phyloP scores from a whole-genome alignment of 352 stramenopile genomes.

The Phytophthora chlamydospora region DNA sequence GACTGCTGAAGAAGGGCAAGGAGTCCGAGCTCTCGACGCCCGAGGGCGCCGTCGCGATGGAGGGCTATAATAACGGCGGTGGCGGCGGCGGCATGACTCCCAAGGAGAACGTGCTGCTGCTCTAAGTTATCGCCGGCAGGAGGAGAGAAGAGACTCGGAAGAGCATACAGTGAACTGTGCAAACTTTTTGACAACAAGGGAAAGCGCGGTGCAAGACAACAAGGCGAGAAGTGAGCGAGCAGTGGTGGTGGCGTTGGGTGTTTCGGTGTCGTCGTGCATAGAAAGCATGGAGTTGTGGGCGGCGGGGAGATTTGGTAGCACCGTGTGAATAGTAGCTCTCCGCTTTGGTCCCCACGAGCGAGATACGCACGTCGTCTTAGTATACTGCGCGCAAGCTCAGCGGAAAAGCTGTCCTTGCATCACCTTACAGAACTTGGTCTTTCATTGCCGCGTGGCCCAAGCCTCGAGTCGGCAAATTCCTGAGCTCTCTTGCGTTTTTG shows the following conservation, averaged over 20 bases:
- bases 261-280: conserved; percentile 36
- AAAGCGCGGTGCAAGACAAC: conserved; percentile 17
- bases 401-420: conserved; percentile 16
- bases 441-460: conserved; percentile 4
- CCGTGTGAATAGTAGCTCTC: conserved; percentile 41
- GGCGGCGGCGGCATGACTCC: conserved; percentile 73
- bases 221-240: conserved; percentile 13
- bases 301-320: conserved; percentile 18
- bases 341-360: conserved; percentile 11
- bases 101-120: conserved; percentile 83
- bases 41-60: conserved; percentile 39
- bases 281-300: conserved; percentile 14
- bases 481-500: conserved; percentile 5
- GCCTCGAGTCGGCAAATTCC: no score
- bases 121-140: conserved; percentile 67
- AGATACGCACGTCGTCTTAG: conserved; percentile 29
- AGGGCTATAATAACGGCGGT: conserved; percentile 55
- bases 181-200: conserved; percentile 39
- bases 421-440: conserved; percentile 3
- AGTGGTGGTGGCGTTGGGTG: conserved; percentile 26
- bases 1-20: conserved; percentile 73
- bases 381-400: conserved; percentile 11
- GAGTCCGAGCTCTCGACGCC: conserved; percentile 58
- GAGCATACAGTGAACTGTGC: conserved; percentile 42
- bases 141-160: conserved; percentile 25